Percentiles rank a stretch among this genome's conserved stretches.
Evolutionary conservation across 257 asterid genomes (phyloP).

Genomic region (Ocimum tenuiflorum): DNA sequence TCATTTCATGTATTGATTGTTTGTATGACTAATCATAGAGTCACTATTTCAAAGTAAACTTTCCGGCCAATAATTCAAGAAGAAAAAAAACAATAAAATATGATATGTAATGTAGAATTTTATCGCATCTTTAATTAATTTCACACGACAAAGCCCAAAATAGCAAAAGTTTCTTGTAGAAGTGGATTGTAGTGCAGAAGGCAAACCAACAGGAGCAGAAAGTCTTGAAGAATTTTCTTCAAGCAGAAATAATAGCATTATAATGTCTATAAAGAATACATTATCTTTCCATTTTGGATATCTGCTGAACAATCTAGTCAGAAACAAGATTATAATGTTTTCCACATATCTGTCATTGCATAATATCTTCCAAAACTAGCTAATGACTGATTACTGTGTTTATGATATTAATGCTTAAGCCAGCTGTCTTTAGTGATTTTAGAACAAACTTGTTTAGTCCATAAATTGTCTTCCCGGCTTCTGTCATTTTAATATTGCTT

Average conservation of each 20-base stretch:
- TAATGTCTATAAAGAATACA: no score
- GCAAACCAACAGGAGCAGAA: background rate
- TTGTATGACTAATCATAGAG: no score
- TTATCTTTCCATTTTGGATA: background rate
- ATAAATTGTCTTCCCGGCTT: background rate
- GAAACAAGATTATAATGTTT: background rate
- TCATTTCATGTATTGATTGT: no score
- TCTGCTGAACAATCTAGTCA: background rate
- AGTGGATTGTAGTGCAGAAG: background rate
- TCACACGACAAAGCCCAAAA: background rate
- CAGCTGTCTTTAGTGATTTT: no score
- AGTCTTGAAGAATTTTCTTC: background rate
- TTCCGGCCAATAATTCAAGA: no score
- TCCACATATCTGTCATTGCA: no score
- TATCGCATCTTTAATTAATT: no score
- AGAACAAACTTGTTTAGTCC: background rate
- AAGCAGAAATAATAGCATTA: background rate
- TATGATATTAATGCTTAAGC: no score
- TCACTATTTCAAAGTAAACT: no score
- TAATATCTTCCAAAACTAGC: no score
- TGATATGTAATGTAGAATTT: background rate
- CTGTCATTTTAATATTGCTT: background rate
- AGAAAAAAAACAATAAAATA: no score
- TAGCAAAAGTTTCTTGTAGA: background rate
- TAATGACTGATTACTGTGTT: no score